phyloP scores from a whole-genome alignment of 1,139 yeast species.

The Lodderomyces oxycetoniae region DNA sequence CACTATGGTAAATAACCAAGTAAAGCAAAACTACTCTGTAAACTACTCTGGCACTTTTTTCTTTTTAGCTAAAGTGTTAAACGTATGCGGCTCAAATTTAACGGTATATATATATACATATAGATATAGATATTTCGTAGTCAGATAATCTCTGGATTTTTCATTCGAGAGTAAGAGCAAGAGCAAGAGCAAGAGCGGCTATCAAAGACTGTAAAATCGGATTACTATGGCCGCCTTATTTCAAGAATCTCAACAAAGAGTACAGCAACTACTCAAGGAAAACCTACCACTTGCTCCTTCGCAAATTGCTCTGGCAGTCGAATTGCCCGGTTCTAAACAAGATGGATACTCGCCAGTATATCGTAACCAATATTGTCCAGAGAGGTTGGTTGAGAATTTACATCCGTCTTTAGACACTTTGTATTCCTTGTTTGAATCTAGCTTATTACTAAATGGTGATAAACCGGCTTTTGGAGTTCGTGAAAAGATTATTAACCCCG shows the following conservation, averaged over 20 bases:
- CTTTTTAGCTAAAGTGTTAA: no score
- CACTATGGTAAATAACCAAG: no score
- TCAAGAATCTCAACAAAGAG: slow-evolving; percentile 1
- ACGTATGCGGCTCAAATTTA: no score
- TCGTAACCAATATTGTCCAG: slow-evolving; percentile 38
- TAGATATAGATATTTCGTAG: no score
- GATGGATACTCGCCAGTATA: slow-evolving; percentile 52
- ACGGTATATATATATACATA: no score
- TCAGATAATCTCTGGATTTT: no score
- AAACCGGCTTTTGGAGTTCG: slow-evolving; percentile 52
- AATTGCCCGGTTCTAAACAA: slow-evolving; percentile 20
- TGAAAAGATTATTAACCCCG: slow-evolving; percentile 13
- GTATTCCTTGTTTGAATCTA: slow-evolving; percentile 43
- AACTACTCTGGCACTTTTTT: no score
- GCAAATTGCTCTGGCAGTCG: background rate
- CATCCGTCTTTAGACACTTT: slow-evolving; percentile 51
- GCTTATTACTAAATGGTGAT: slow-evolving; percentile 33
- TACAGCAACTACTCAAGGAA: slow-evolving; percentile 1
- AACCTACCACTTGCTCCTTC: slow-evolving; percentile 1
- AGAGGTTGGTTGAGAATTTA: slow-evolving; percentile 36
- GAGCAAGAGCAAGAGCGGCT: no score
- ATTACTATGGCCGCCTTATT: slow-evolving; percentile 4
- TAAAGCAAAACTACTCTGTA: no score
- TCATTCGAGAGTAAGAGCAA: no score
- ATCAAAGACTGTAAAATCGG: no score